These are phyloP conservation scores for Cicer cuneatum DNA, from an alignment of 306 rosid species.

Conservation along the genomic window DNA sequence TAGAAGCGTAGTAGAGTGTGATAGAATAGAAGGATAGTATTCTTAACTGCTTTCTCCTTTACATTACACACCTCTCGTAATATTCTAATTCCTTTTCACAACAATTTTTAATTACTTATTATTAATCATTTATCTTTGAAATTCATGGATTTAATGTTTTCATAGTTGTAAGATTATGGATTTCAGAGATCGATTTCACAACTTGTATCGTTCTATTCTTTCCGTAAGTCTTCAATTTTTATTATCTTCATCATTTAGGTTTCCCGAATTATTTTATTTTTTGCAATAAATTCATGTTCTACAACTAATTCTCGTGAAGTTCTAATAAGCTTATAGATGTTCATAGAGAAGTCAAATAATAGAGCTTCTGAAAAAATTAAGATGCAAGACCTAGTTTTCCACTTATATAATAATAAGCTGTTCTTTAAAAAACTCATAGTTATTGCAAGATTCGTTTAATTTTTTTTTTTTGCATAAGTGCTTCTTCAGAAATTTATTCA, in stretches of 20 bases:
- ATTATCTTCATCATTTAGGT: not conserved
- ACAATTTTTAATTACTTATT: too few relatives aligned
- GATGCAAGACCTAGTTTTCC: not conserved
- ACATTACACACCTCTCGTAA: too few relatives aligned
- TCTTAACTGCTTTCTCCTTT: too few relatives aligned
- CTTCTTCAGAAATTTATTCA: not conserved
- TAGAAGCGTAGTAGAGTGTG: too few relatives aligned
- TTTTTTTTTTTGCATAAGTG: not conserved
- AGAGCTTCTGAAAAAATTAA: not conserved
- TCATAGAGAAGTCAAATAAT: not conserved
- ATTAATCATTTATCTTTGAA: not conserved
- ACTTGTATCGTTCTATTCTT: conserved; percentile 28
- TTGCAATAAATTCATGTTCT: too few relatives aligned
- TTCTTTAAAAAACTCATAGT: not conserved
- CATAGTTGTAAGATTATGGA: conserved; percentile 42
- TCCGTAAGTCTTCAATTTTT: conserved; percentile 43
- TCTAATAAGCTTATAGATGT: not conserved
- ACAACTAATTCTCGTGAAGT: too few relatives aligned
- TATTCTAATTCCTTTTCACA: too few relatives aligned
- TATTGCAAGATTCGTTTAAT: not conserved
- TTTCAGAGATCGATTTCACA: conserved; percentile 33
- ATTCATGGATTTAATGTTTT: conserved; percentile 25
- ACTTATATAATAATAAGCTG: not conserved
- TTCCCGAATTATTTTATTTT: too few relatives aligned
- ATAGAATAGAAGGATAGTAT: too few relatives aligned